Conservation (phyloP, 2,329 filamentous ascomycete species). For the Colletotrichum salicis region DNA sequence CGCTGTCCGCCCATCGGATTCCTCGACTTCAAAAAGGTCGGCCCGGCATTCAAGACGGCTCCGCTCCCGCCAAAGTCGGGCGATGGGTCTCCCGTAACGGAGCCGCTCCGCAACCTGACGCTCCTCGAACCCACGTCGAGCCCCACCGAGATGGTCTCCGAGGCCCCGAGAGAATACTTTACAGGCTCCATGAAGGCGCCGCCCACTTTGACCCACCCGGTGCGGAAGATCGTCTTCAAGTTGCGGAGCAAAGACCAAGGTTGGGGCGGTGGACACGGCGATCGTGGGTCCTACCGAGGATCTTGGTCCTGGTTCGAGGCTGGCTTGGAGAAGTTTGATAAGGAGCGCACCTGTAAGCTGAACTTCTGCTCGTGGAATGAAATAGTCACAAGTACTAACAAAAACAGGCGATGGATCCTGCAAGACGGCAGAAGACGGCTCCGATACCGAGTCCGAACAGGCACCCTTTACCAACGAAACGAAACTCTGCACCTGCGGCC, state of each 20-base stretch:
- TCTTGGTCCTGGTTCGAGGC: constrained; percentile 74
- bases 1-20: constrained; percentile 50
- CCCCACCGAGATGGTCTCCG: constrained; percentile 2
- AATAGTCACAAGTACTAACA: not conserved
- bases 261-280: constrained; percentile 51
- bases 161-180: constrained; percentile 42
- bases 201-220: constrained; percentile 55
- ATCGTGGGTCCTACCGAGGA: constrained; percentile 53
- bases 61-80: constrained; percentile 21
- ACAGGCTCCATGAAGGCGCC: constrained; percentile 43
- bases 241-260: constrained; percentile 69
- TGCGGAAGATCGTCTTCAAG: constrained; percentile 70
- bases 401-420: constrained; percentile 26
- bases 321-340: constrained; percentile 66
- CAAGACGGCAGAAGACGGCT: not conserved
- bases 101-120: constrained; percentile 16
- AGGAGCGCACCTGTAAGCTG: constrained; percentile 42
- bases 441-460: not conserved
- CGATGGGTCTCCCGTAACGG: constrained; percentile 13
- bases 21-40: constrained; percentile 21
- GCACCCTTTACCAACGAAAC: constrained; percentile 27
- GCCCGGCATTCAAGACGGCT: constrained; percentile 23
- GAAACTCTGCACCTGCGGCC: constrained; percentile 45
- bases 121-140: constrained; percentile 10
- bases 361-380: too few species aligned